Evolutionary conservation across 306 rosid genomes (phyloP), one percentile per base, ranked within the genome.

Genomic region (Acacia acuminata): DNA sequence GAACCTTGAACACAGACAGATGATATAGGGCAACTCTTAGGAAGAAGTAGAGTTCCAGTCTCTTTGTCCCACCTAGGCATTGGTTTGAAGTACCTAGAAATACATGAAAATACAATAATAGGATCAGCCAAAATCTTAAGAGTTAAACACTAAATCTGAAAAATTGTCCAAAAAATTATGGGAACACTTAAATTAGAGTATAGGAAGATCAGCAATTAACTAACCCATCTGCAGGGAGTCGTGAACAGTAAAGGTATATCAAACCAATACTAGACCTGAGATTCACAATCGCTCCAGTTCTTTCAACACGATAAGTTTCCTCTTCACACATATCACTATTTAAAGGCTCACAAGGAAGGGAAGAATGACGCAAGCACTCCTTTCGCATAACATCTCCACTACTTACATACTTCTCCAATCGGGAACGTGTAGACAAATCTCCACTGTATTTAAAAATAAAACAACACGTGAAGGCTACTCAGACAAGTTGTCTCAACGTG

Each of bases 161-260:
- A 64, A 44, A 30, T 2, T 5, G 43, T 60, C 71, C 82, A 55
- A 78, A 42, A 73, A 84, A 70, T 55, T 4, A 79, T 34, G n/a
- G 12, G 13, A 65, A 58, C 80, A 61, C 77, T 43, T 16, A 66
- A 73, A 20, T 9, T 44, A 78, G 48, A 47, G 51, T 44, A 63
- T 19, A 70, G 65, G 24, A 36, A 71, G 61, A 53, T n/a, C 40
- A 81, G 48, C 12, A 86, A 50, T 73, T 75, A 84, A 85, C 87
- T 61, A 75, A 93, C 98, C 94, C 88, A 76, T 95, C 99, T 16
- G 97, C 78, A 75, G 99, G 97, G 86, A 95, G 97, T 81, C 92
- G 84, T 78, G 99, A 92, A 83, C 98, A 95, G 77, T 93, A 95
- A 50, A 95, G 88, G 85, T 93, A 53, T 72, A 95, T 27, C 79